These are phyloP conservation scores for Diutina mesorugosa DNA, from an alignment of 1,139 yeast genomes.

Conservation along the genomic window DNA sequence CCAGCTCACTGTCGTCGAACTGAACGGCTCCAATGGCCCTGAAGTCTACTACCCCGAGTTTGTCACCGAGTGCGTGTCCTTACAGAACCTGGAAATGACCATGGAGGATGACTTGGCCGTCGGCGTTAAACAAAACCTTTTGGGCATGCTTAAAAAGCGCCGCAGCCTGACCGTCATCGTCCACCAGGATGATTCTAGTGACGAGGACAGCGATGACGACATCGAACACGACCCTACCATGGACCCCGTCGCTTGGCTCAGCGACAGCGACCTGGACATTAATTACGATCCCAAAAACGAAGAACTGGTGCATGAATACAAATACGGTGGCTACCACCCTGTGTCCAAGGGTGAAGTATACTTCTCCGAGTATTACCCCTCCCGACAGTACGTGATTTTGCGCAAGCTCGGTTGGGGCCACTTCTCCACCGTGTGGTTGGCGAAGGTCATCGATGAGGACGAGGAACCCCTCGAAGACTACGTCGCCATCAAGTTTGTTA, in stretches of 20 bases:
- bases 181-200: not conserved
- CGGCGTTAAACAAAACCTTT: not conserved
- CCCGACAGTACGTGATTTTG: conserved; percentile 38
- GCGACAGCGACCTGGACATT: not conserved
- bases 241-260: conserved; percentile 1
- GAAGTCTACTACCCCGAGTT: conserved; percentile 6
- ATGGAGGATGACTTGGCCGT: not conserved
- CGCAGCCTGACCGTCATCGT: not conserved
- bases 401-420: conserved; percentile 91
- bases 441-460: conserved; percentile 22
- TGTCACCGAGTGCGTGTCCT: conserved; percentile 26
- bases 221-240: not conserved
- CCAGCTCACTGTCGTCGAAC: not conserved
- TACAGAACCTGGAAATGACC: conserved; percentile 30
- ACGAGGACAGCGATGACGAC: not conserved
- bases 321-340: conserved; percentile 82
- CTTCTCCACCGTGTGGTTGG: conserved; percentile 83
- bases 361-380: conserved; percentile 19
- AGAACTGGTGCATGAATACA: conserved; percentile 59
- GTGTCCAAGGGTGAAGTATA: conserved; percentile 65
- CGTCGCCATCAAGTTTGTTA: conserved; percentile 77
- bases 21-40: not conserved
- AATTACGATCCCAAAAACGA: conserved; percentile 34
- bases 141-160: not conserved
- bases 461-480: conserved; percentile 24